phyloP scores from a whole-genome alignment of 805 yeast genomes.

The Lachancea cidri region DNA sequence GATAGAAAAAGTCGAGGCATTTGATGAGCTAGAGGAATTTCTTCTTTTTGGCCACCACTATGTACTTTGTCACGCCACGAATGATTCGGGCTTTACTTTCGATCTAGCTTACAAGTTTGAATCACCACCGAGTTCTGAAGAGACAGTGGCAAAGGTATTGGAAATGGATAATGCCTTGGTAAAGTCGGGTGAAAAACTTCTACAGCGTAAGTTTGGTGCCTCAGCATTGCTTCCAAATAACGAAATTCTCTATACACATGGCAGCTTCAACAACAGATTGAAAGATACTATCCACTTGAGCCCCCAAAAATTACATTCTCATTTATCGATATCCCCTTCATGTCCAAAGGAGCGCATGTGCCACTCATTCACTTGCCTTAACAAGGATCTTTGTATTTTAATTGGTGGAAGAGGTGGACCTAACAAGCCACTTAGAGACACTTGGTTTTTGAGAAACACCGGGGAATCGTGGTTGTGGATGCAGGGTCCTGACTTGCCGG shows the following conservation, averaged over 20 bases:
- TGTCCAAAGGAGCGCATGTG: slow-evolving; percentile 45
- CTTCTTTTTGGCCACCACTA: slow-evolving; percentile 72
- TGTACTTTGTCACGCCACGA: slow-evolving; percentile 59
- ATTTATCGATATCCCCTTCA: background rate
- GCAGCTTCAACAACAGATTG: slow-evolving; percentile 29
- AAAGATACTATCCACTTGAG: slow-evolving; percentile 11
- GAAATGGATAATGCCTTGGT: too few relatives aligned
- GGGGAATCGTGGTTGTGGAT: slow-evolving; percentile 37
- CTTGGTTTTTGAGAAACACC: slow-evolving; percentile 34
- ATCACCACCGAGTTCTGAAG: too few relatives aligned
- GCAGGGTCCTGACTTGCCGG: slow-evolving; percentile 35
- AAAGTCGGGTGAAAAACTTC: too few relatives aligned
- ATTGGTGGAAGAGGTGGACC: slow-evolving; percentile 72
- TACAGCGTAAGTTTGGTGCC: slow-evolving; percentile 25
- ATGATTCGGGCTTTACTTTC: slow-evolving; percentile 20
- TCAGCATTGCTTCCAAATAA: slow-evolving; percentile 8
- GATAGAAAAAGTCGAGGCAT: slow-evolving; percentile 53
- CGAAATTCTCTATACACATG: slow-evolving; percentile 29
- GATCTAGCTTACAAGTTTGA: background rate
- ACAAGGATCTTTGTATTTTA: slow-evolving; percentile 32
- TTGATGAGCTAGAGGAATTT: slow-evolving; percentile 85
- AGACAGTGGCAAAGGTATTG: too few relatives aligned
- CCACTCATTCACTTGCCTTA: slow-evolving; percentile 44
- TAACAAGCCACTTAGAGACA: slow-evolving; percentile 38
- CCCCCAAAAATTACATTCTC: background rate